phyloP scores from a whole-genome alignment of 2,329 filamentous ascomycete genomes.

The Metarhizium album region DNA sequence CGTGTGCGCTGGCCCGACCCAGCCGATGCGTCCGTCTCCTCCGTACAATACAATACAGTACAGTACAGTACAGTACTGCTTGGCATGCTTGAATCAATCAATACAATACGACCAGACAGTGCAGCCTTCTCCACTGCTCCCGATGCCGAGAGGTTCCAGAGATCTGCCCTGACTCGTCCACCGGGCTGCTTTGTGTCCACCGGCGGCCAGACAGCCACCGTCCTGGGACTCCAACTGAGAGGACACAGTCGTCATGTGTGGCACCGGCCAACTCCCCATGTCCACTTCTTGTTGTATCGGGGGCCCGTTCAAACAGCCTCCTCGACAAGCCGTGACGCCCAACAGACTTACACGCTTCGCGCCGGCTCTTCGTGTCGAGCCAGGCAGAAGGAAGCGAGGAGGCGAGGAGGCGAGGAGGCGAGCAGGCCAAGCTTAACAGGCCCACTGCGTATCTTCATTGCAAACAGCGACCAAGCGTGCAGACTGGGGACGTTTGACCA shows the following conservation, averaged over 20 bases:
- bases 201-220: background rate
- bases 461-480: background rate
- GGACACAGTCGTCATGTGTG: background rate
- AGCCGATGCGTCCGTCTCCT: too few relatives aligned
- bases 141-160: background rate
- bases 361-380: too few relatives aligned
- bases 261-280: background rate
- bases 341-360: slow-evolving; percentile 8
- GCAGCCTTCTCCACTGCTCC: background rate
- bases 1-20: too few relatives aligned
- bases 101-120: background rate
- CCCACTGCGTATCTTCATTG: background rate
- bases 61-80: too few relatives aligned
- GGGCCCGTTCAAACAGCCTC: background rate
- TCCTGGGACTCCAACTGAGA: background rate
- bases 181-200: slow-evolving; percentile 1
- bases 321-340: background rate
- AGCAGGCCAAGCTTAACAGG: background rate
- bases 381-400: too few relatives aligned
- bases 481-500: background rate
- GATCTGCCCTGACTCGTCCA: slow-evolving; percentile 6
- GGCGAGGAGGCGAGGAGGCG: too few relatives aligned
- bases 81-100: background rate
- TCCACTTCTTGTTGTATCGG: background rate
- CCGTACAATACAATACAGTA: too few relatives aligned